A percentile compares a stretch with the other conserved stretches of the same genome.
Conservation (phyloP, 2,329 filamentous ascomycete genomes). For the Colletotrichum gloeosporioides region DNA sequence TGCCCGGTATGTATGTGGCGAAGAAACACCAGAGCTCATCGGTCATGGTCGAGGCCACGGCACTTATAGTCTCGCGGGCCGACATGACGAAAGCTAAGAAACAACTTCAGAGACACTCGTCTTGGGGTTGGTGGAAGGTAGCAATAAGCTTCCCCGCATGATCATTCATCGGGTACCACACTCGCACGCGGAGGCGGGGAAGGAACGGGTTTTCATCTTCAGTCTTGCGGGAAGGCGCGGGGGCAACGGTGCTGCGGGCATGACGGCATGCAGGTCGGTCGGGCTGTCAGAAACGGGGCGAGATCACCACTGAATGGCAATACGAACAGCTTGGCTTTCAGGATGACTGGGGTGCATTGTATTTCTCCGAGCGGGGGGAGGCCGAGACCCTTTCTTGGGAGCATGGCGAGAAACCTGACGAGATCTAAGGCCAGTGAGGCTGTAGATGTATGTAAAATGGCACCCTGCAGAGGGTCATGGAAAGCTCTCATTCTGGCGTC, state of each 20-base stretch:
- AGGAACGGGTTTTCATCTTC: neutral
- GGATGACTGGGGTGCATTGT: neutral
- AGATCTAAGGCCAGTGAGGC: neutral
- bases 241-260: neutral
- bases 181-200: neutral
- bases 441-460: neutral
- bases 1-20: neutral
- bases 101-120: neutral
- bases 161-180: neutral
- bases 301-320: conserved; percentile 4
- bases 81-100: neutral
- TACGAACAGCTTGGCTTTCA: conserved; percentile 1
- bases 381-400: neutral
- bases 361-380: neutral
- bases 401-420: neutral
- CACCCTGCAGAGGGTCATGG: neutral
- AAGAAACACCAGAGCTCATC: conserved; percentile 9
- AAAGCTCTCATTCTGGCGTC: neutral
- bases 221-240: neutral
- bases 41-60: neutral
- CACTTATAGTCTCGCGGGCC: neutral
- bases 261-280: conserved; percentile 15
- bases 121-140: neutral
- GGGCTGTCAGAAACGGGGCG: neutral
- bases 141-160: conserved; percentile 11